phyloP scores from a whole-genome alignment of 768 basidiomycete genomes.

The Boletus sp. region DNA sequence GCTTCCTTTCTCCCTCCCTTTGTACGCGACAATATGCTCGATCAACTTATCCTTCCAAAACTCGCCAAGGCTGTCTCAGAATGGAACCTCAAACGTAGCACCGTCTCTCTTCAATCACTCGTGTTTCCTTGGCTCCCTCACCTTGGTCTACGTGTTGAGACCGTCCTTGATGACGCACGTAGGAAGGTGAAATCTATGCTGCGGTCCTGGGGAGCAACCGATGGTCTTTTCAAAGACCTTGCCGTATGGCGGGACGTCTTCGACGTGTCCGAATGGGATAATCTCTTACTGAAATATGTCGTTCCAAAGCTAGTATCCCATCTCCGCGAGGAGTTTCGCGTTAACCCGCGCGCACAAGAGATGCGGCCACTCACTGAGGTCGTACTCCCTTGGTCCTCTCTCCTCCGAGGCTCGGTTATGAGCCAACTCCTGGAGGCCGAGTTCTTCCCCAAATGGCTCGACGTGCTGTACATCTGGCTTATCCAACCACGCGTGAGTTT shows the following conservation, averaged over 20 bases:
- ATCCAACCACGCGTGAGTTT: conserved; percentile 85
- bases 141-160: conserved; percentile 78
- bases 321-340: conserved; percentile 79
- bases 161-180: conserved; percentile 81
- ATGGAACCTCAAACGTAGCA: conserved; percentile 69
- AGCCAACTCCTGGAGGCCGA: conserved; percentile 83
- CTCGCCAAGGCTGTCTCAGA: conserved; percentile 78
- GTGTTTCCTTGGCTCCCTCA: conserved; percentile 97
- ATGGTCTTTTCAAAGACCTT: conserved; percentile 76
- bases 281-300: conserved; percentile 84
- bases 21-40: conserved; percentile 91
- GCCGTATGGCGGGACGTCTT: conserved; percentile 85
- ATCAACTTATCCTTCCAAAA: conserved; percentile 94
- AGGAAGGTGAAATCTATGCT: conserved; percentile 81
- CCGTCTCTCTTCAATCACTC: conserved; percentile 66
- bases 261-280: conserved; percentile 81
- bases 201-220: conserved; percentile 68
- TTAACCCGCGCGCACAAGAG: conserved; percentile 91
- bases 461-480: conserved; percentile 89
- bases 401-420: conserved; percentile 75
- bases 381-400: conserved; percentile 73
- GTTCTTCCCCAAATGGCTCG: conserved; percentile 98
- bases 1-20: conserved; percentile 83
- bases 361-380: conserved; percentile 71
- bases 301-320: conserved; percentile 86